phyloP scores from a whole-genome alignment of 352 stramenopile species.

The Pythium brachiatum region DNA sequence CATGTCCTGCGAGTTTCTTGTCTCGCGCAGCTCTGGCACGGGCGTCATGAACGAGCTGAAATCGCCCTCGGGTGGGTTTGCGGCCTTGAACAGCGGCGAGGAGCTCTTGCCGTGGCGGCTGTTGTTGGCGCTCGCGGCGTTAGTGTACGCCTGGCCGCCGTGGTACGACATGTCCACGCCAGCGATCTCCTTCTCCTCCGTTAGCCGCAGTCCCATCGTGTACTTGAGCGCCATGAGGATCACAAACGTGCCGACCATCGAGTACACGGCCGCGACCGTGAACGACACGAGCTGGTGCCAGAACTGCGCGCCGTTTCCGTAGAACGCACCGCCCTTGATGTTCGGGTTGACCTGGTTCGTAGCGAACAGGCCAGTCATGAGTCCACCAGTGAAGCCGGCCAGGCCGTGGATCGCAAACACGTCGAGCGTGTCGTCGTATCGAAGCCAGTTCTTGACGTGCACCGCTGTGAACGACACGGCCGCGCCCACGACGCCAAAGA shows the following conservation, averaged over 20 bases:
- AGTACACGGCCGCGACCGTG: constrained; percentile 61
- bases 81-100: constrained; percentile 33
- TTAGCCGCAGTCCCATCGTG: constrained; percentile 68
- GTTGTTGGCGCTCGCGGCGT: constrained; percentile 33
- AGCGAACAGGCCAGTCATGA: constrained; percentile 73
- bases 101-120: constrained; percentile 27
- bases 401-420: constrained; percentile 74
- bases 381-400: constrained; percentile 53
- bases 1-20: constrained; percentile 5
- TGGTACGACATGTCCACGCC: constrained; percentile 81
- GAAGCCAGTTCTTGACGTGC: constrained; percentile 59
- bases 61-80: constrained; percentile 32
- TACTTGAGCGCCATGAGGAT: constrained; percentile 71
- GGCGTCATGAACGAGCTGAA: constrained; percentile 36
- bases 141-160: constrained; percentile 56
- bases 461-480: constrained; percentile 50
- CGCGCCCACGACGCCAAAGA: constrained; percentile 71
- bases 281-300: constrained; percentile 55
- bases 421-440: constrained; percentile 84
- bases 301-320: constrained; percentile 45
- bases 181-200: constrained; percentile 74
- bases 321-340: constrained; percentile 53
- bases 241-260: constrained; percentile 61
- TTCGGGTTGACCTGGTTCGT: constrained; percentile 53
- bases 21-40: constrained; percentile 5